These are phyloP conservation scores for Parathielavia appendiculata DNA, from an alignment of 495 filamentous ascomycete genomes.

Conservation along the genomic window DNA sequence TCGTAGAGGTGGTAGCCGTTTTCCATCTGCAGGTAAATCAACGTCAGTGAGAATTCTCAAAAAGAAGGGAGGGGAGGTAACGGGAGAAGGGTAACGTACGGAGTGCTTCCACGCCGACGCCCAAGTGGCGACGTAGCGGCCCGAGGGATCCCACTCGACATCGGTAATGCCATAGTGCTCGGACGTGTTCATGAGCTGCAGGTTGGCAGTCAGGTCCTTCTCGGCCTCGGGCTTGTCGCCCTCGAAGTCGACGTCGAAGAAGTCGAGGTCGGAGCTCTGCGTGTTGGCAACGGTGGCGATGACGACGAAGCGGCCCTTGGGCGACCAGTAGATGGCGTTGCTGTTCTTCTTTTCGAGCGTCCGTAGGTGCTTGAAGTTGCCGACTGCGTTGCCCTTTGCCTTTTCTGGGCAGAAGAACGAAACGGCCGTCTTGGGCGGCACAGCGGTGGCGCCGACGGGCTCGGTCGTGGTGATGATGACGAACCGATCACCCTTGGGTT, in stretches of 20 bases:
- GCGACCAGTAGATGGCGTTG: conserved; percentile 99
- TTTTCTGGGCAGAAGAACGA: conserved; percentile 97
- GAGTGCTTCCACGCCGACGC: conserved; percentile 92
- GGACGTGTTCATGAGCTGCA: conserved; percentile 83
- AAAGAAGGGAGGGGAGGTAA: neutral
- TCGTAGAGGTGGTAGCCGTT: conserved; percentile 98
- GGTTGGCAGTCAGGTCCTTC: conserved; percentile 90
- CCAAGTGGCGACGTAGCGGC: conserved; percentile 85
- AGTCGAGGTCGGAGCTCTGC: conserved; percentile 91
- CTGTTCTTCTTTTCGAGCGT: conserved; percentile 97
- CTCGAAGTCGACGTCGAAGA: conserved; percentile 96
- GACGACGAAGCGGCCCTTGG: conserved; percentile 88
- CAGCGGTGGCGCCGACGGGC: conserved; percentile 65
- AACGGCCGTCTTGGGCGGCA: conserved; percentile 87
- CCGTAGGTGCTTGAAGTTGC: conserved; percentile 91
- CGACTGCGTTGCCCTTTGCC: conserved; percentile 65
- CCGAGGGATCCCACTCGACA: conserved; percentile 95
- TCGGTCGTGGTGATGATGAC: conserved; percentile 95
- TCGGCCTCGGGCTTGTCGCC: conserved; percentile 88
- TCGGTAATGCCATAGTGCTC: conserved; percentile 98
- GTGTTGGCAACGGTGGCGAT: conserved; percentile 87
- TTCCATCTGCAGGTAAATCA: conserved; percentile 68
- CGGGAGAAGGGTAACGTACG: conserved; percentile 54
- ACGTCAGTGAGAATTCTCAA: conserved; percentile 34
- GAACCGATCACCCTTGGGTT: conserved; percentile 94